Evolutionary conservation across 2,329 filamentous ascomycete species (phyloP).

Genomic region (Aspergillus sp.): DNA sequence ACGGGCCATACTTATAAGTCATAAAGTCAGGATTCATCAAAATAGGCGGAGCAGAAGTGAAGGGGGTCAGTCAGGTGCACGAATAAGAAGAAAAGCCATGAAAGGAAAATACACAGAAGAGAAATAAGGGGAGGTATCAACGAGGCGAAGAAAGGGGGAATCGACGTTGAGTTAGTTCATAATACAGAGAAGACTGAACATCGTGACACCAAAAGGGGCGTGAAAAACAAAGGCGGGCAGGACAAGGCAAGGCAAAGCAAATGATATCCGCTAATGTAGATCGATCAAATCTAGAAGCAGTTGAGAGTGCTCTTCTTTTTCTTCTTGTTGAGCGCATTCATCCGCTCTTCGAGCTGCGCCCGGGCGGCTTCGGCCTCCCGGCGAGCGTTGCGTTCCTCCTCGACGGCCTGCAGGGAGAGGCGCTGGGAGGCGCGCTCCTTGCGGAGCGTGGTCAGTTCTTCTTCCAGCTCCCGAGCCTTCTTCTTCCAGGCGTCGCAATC

Average conservation of each 20-base stretch:
- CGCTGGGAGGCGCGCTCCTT: constrained; percentile 62
- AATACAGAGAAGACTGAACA: constrained; percentile 26
- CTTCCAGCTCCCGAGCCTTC: constrained; percentile 75
- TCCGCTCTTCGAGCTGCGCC: constrained; percentile 88
- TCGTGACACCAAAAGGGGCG: constrained; percentile 18
- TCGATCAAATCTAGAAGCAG: constrained; percentile 73
- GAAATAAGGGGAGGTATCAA: constrained; percentile 26
- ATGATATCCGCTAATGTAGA: constrained; percentile 5
- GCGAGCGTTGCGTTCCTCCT: constrained; percentile 93
- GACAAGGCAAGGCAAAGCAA: background rate
- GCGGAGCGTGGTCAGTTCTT: constrained; percentile 56
- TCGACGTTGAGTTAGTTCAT: constrained; percentile 31
- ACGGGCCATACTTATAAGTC: constrained; percentile 7
- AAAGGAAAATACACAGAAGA: constrained; percentile 10
- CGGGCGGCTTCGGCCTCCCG: constrained; percentile 86
- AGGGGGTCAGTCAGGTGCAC: constrained; percentile 12
- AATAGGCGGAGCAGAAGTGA: background rate
- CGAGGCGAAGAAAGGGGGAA: constrained; percentile 19
- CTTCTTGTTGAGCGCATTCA: constrained; percentile 88
- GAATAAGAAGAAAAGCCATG: background rate
- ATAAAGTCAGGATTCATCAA: constrained; percentile 14
- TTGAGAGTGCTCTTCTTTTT: constrained; percentile 95
- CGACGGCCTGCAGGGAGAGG: constrained; percentile 79
- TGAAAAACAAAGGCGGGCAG: constrained; percentile 9
- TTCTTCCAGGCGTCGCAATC: constrained; percentile 91